Percentiles rank a stretch among this genome's conserved stretches.
These are phyloP conservation scores for Secale cereale DNA, from an alignment of 176 grass and related monocot genomes.

Conservation along the genomic window DNA sequence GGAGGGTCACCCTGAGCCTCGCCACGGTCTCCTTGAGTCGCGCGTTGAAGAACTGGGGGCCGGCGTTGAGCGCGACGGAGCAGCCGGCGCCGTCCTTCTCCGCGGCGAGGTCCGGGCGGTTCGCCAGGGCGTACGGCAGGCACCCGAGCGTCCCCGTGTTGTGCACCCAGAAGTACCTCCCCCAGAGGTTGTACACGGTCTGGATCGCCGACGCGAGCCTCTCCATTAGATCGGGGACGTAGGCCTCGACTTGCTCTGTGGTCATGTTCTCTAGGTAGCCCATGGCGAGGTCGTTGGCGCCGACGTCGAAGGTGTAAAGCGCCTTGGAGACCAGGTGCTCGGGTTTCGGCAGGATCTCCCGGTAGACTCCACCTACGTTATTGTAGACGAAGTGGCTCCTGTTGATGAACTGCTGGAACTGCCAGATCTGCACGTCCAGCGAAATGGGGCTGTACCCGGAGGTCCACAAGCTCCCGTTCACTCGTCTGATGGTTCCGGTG, in stretches of 20 bases:
- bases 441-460: slow-evolving; percentile 84
- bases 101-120: slow-evolving; percentile 25
- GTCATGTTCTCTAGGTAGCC: slow-evolving; percentile 67
- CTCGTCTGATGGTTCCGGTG: slow-evolving; percentile 70
- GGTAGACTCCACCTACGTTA: slow-evolving; percentile 63
- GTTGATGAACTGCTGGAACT: slow-evolving; percentile 78
- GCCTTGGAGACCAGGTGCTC: slow-evolving; percentile 67
- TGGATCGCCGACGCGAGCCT: slow-evolving; percentile 59
- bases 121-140: slow-evolving; percentile 64
- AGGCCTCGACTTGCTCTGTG: slow-evolving; percentile 55
- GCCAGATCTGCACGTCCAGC: slow-evolving; percentile 79
- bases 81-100: slow-evolving; percentile 52
- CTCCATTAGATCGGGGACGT: slow-evolving; percentile 72
- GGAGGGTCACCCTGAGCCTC: slow-evolving; percentile 43
- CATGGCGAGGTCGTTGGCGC: slow-evolving; percentile 86
- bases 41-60: slow-evolving; percentile 69
- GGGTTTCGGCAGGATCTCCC: slow-evolving; percentile 52
- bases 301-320: slow-evolving; percentile 94
- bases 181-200: slow-evolving; percentile 46
- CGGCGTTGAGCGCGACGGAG: slow-evolving; percentile 67
- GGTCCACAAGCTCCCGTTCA: slow-evolving; percentile 65
- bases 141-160: slow-evolving; percentile 88
- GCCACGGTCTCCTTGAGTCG: slow-evolving; percentile 70
- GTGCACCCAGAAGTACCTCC: slow-evolving; percentile 94
- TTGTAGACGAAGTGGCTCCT: slow-evolving; percentile 55